Conservation (phyloP, 2,329 filamentous ascomycete genomes). For the Paraphaeosphaeria sporulosa region DNA sequence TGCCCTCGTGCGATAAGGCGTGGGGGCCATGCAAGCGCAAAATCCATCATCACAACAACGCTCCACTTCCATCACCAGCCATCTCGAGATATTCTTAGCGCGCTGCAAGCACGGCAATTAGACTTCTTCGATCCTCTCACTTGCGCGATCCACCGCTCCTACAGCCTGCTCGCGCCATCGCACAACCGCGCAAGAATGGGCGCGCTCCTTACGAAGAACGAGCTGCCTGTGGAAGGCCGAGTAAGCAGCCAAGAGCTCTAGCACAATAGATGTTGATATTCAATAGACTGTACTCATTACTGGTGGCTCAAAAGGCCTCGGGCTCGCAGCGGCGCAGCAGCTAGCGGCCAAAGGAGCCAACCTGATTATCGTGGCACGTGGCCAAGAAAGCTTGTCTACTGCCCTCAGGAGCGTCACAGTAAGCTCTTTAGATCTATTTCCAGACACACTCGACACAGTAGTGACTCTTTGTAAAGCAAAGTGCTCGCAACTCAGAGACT, state of each 20-base stretch:
- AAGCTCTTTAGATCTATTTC: not conserved
- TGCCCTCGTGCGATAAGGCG: slow-evolving; percentile 3
- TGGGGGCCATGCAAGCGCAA: slow-evolving; percentile 4
- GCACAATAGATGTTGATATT: not conserved
- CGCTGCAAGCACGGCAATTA: not conserved
- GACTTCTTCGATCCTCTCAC: too few relatives aligned
- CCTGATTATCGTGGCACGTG: slow-evolving; percentile 20
- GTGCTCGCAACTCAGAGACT: slow-evolving; percentile 14
- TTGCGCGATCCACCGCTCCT: not conserved
- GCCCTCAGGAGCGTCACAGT: slow-evolving; percentile 19
- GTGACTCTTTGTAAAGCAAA: slow-evolving; percentile 9
- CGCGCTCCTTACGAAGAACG: slow-evolving; percentile 10
- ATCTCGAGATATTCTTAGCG: not conserved
- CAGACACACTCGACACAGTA: not conserved
- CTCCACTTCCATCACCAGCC: not conserved
- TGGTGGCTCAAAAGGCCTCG: slow-evolving; percentile 25
- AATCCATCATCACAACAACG: slow-evolving; percentile 2
- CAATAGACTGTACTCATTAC: slow-evolving; percentile 23
- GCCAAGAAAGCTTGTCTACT: slow-evolving; percentile 16
- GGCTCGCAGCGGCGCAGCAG: slow-evolving; percentile 18
- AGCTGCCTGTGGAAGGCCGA: slow-evolving; percentile 21
- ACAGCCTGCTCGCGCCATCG: not conserved
- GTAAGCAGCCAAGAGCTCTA: slow-evolving; percentile 7
- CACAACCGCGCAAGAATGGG: not conserved
- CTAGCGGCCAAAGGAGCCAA: slow-evolving; percentile 24